These are phyloP conservation scores for Kandelia obovata DNA, from an alignment of 345 rosid species.

Conservation along the genomic window DNA sequence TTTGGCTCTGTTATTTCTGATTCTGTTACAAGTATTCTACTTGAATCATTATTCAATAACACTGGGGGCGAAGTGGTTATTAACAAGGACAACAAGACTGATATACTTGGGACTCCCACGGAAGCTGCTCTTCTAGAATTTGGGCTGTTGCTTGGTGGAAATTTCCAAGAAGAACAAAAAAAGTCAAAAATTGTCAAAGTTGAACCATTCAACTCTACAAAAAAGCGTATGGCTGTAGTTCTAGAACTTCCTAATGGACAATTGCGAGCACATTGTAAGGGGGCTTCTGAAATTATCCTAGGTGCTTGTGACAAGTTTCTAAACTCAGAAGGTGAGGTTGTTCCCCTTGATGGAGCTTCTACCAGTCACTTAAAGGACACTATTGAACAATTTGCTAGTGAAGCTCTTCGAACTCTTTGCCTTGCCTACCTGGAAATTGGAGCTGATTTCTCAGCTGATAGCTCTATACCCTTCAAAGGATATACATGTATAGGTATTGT, in stretches of 20 bases:
- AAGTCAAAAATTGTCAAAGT: slow-evolving; percentile 60
- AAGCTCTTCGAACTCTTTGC: slow-evolving; percentile 94
- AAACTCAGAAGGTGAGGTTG: slow-evolving; percentile 61
- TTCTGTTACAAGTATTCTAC: slow-evolving; percentile 46
- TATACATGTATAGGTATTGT: slow-evolving; percentile 34
- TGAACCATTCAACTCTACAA: slow-evolving; percentile 88
- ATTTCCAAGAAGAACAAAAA: slow-evolving; percentile 53
- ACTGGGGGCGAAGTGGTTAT: slow-evolving; percentile 89
- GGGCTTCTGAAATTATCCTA: slow-evolving; percentile 83
- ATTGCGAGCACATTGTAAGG: slow-evolving; percentile 66
- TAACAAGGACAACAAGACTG: slow-evolving; percentile 46
- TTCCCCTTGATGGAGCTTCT: slow-evolving; percentile 59
- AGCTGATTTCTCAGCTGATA: slow-evolving; percentile 47
- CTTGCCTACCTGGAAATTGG: slow-evolving; percentile 71
- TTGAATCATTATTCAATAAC: slow-evolving; percentile 76
- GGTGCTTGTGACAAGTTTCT: slow-evolving; percentile 72
- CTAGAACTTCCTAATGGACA: slow-evolving; percentile 66
- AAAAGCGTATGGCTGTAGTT: slow-evolving; percentile 83
- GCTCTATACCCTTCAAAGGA: slow-evolving; percentile 42
- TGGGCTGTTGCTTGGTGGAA: slow-evolving; percentile 75
- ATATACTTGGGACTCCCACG: slow-evolving; percentile 94
- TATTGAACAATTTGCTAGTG: slow-evolving; percentile 77
- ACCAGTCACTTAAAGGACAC: slow-evolving; percentile 39
- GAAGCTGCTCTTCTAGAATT: slow-evolving; percentile 89
- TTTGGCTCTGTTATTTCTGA: slow-evolving; percentile 56